phyloP scores from a whole-genome alignment of 176 grass and related monocot genomes.

The Eleusine indica region DNA sequence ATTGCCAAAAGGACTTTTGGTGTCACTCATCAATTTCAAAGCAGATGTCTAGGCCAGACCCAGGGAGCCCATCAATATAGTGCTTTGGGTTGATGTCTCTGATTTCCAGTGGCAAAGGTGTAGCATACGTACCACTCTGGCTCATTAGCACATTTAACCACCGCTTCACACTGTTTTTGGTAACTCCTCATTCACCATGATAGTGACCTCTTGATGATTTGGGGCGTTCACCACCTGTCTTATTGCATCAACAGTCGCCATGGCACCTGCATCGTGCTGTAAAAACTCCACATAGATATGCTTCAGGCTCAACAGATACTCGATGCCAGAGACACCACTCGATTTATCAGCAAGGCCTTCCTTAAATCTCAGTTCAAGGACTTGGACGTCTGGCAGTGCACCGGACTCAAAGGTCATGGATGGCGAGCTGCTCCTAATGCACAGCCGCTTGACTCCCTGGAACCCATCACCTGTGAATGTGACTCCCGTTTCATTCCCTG shows the following conservation, averaged over 20 bases:
- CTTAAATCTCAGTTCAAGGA: constrained; percentile 36
- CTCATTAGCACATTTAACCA: not conserved
- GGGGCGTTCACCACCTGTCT: not conserved
- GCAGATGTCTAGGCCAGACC: too few species aligned
- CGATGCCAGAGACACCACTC: constrained; percentile 31
- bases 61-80: too few species aligned
- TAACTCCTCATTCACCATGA: not conserved
- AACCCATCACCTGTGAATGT: constrained; percentile 28
- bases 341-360: constrained; percentile 30
- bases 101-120: too few species aligned
- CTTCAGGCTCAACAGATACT: constrained; percentile 39
- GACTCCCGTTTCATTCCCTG: not conserved
- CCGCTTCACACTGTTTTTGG: not conserved
- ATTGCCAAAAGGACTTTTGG: too few species aligned
- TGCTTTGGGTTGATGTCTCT: too few species aligned
- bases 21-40: too few species aligned
- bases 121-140: too few species aligned
- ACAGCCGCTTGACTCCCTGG: constrained; percentile 23
- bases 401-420: constrained; percentile 24
- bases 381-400: constrained; percentile 20
- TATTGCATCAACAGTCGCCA: not conserved
- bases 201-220: constrained; percentile 15
- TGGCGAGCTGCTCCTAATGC: not conserved
- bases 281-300: constrained; percentile 35
- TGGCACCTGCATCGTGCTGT: constrained; percentile 4